Percentiles rank a stretch among this genome's conserved stretches.
phyloP scores from a whole-genome alignment of 495 filamentous ascomycete species.

The Daldinia grandis region DNA sequence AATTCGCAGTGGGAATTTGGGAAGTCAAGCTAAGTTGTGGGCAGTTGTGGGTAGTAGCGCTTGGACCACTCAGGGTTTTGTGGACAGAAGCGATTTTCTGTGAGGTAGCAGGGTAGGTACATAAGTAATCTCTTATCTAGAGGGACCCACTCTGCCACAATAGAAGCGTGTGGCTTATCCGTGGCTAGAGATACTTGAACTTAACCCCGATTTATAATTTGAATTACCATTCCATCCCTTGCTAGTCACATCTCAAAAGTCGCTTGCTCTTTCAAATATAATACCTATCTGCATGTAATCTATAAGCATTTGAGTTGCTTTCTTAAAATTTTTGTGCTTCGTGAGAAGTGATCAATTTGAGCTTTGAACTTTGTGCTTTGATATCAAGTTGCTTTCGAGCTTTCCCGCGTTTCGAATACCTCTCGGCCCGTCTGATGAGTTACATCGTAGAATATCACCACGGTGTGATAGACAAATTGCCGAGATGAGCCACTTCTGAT shows the following conservation, averaged over 20 bases:
- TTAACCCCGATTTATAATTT: neutral
- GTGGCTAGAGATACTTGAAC: neutral
- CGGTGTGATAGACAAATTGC: neutral
- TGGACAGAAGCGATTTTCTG: conserved; percentile 14
- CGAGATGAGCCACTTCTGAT: neutral
- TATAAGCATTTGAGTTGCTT: neutral
- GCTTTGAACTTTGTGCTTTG: neutral
- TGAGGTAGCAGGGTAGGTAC: neutral
- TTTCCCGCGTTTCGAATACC: neutral
- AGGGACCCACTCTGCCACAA: neutral
- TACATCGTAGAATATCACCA: conserved; percentile 4
- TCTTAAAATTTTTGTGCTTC: neutral
- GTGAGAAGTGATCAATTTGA: neutral
- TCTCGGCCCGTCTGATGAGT: neutral
- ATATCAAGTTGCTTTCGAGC: neutral
- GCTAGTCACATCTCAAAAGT: neutral
- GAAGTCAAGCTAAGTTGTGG: conserved; percentile 23
- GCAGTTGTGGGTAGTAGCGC: conserved; percentile 23
- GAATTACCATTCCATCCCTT: neutral
- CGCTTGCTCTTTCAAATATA: neutral
- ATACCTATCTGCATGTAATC: neutral
- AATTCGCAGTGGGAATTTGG: conserved; percentile 7
- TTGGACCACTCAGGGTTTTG: conserved; percentile 32
- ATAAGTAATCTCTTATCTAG: neutral
- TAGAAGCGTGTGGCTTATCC: neutral